Evolutionary conservation across 2,329 filamentous ascomycete genomes (phyloP).

Genomic region (Talaromyces sp.): DNA sequence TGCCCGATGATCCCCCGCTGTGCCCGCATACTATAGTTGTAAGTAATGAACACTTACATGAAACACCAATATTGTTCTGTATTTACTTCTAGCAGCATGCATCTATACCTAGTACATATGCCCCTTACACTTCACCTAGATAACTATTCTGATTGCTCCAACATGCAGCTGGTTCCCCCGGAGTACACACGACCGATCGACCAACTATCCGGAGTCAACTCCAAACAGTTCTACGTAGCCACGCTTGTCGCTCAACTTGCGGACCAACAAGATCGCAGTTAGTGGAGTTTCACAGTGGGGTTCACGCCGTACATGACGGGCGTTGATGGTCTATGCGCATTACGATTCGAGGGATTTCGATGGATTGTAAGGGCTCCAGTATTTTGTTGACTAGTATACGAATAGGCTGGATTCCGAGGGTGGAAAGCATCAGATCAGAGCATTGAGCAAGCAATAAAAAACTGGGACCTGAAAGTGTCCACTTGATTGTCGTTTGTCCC

Average conservation of each 20-base stretch:
- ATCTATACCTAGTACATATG: background rate
- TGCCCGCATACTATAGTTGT: too few species aligned
- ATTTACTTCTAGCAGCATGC: background rate
- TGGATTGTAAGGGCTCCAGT: background rate
- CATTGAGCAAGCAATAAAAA: background rate
- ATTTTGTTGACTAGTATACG: background rate
- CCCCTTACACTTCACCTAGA: background rate
- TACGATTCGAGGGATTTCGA: background rate
- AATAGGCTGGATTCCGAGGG: constrained; percentile 16
- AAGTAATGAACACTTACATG: background rate
- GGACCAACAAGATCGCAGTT: constrained; percentile 1
- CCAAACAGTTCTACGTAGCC: background rate
- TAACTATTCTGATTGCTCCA: background rate
- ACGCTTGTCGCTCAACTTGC: background rate
- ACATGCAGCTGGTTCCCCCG: background rate
- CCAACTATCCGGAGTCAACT: constrained; percentile 13
- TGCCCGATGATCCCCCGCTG: background rate
- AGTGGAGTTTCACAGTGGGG: constrained; percentile 8
- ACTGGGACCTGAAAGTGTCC: background rate
- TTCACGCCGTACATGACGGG: background rate
- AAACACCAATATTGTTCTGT: background rate
- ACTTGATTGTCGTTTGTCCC: background rate
- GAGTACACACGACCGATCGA: constrained; percentile 13
- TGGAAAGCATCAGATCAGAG: background rate
- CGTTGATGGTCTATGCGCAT: background rate